Evolutionary conservation across 1,284 basidiomycete species (phyloP).

Genomic region (Gomphus bonarii): DNA sequence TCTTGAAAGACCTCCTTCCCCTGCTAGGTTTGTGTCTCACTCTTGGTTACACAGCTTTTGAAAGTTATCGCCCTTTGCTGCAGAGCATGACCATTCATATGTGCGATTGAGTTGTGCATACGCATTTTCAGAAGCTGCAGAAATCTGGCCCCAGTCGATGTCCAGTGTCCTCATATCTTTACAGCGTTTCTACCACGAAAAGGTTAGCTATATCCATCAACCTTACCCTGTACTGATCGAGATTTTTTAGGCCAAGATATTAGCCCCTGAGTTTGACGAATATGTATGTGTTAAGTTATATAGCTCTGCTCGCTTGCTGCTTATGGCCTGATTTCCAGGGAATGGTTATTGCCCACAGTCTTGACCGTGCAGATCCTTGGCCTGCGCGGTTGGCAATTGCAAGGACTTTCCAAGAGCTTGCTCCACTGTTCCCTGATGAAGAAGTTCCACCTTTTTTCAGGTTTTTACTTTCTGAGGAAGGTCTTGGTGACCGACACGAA

Average conservation of each 20-base stretch:
- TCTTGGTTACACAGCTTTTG: neutral
- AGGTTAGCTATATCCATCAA: constrained; percentile 32
- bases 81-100: constrained; percentile 75
- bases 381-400: constrained; percentile 74
- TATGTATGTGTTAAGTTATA: constrained; percentile 48
- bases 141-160: constrained; percentile 65
- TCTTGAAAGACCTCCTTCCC: constrained; percentile 49
- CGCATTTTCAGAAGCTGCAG: constrained; percentile 73
- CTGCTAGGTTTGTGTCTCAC: constrained; percentile 52
- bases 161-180: constrained; percentile 39
- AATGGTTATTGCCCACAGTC: constrained; percentile 84
- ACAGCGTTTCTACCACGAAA: constrained; percentile 74
- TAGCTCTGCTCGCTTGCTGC: neutral
- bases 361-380: constrained; percentile 94
- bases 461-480: constrained; percentile 80
- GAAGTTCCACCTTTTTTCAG: constrained; percentile 76
- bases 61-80: constrained; percentile 8
- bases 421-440: constrained; percentile 54
- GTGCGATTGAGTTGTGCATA: constrained; percentile 69
- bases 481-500: constrained; percentile 78
- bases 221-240: constrained; percentile 10
- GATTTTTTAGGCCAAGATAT: constrained; percentile 56
- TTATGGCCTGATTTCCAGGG: constrained; percentile 40
- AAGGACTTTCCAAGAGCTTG: constrained; percentile 57
- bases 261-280: constrained; percentile 84